Percentiles rank a stretch among this genome's conserved stretches.
Conservation (phyloP, 2,329 filamentous ascomycete genomes). For the Lachnellula hyalina region DNA sequence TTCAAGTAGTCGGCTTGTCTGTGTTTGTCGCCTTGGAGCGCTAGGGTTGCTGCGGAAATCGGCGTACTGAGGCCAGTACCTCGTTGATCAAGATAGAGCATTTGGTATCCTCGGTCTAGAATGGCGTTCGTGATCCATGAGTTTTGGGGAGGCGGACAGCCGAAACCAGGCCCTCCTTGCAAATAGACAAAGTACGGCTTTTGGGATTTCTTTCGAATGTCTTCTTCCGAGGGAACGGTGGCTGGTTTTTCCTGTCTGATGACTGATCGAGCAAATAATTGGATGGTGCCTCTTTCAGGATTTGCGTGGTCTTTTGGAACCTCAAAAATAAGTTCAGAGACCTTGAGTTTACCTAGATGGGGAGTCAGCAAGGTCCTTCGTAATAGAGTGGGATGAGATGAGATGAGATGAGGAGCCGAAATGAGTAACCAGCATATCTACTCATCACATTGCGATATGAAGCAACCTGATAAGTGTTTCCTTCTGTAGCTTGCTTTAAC, state of each 20-base stretch:
- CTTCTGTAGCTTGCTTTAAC: no score
- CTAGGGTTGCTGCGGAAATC: constrained; percentile 67
- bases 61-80: constrained; percentile 83
- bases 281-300: constrained; percentile 55
- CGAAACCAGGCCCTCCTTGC: constrained; percentile 80
- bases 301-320: constrained; percentile 73
- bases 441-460: constrained; percentile 58
- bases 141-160: constrained; percentile 69
- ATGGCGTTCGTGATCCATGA: constrained; percentile 64
- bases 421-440: not conserved
- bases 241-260: constrained; percentile 55
- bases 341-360: constrained; percentile 59
- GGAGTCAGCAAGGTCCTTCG: not conserved
- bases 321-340: constrained; percentile 80
- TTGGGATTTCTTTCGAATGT: constrained; percentile 39
- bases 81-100: constrained; percentile 83
- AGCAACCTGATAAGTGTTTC: no score
- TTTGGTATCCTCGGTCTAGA: constrained; percentile 76
- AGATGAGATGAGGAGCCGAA: not conserved
- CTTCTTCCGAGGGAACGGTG: constrained; percentile 33
- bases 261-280: constrained; percentile 73
- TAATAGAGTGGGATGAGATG: not conserved
- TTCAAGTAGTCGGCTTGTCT: constrained; percentile 77
- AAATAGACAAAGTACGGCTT: constrained; percentile 66
- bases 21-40: constrained; percentile 54